These are phyloP conservation scores for Cladosporium sp. DNA, from an alignment of 2,329 filamentous ascomycete genomes.

Conservation along the genomic window DNA sequence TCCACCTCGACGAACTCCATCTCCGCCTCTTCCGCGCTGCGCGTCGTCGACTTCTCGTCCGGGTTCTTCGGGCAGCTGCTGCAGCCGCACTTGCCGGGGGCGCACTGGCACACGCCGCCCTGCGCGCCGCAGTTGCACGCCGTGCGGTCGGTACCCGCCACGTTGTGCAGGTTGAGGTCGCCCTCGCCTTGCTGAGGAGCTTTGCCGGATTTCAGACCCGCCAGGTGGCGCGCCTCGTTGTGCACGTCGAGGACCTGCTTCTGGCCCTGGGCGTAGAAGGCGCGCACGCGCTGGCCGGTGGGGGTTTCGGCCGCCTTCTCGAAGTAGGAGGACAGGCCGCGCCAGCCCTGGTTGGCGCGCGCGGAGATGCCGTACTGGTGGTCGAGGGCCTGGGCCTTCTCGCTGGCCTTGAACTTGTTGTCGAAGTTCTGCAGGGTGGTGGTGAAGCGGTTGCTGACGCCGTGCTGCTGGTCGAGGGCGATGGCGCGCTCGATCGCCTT, in stretches of 20 bases:
- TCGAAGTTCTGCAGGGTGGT: constrained; percentile 73
- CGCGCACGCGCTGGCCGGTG: constrained; percentile 79
- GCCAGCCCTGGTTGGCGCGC: constrained; percentile 64
- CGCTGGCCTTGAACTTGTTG: constrained; percentile 78
- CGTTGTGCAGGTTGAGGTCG: constrained; percentile 50
- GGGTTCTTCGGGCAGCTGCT: constrained; percentile 45
- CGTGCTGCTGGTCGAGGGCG: constrained; percentile 84
- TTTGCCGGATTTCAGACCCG: constrained; percentile 71
- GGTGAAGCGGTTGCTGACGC: constrained; percentile 77
- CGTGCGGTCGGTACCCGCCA: constrained; percentile 33
- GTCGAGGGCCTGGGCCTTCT: constrained; percentile 81
- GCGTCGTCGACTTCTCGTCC: constrained; percentile 25
- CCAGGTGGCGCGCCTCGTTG: constrained; percentile 80
- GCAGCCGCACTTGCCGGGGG: constrained; percentile 34
- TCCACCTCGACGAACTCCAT: constrained; percentile 50
- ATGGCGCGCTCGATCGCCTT: constrained; percentile 77
- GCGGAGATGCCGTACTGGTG: constrained; percentile 76
- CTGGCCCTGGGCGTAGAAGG: constrained; percentile 80
- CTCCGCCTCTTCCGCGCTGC: constrained; percentile 28
- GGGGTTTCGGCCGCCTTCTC: constrained; percentile 87
- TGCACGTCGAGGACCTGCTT: constrained; percentile 95
- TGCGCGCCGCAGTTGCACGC: constrained; percentile 36
- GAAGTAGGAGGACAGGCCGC: constrained; percentile 80
- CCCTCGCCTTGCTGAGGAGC: neutral
- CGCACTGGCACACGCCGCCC: constrained; percentile 35